Evolutionary conservation across 1,139 yeast species (phyloP).

Genomic region (Schizosaccharomyces versatilis): DNA sequence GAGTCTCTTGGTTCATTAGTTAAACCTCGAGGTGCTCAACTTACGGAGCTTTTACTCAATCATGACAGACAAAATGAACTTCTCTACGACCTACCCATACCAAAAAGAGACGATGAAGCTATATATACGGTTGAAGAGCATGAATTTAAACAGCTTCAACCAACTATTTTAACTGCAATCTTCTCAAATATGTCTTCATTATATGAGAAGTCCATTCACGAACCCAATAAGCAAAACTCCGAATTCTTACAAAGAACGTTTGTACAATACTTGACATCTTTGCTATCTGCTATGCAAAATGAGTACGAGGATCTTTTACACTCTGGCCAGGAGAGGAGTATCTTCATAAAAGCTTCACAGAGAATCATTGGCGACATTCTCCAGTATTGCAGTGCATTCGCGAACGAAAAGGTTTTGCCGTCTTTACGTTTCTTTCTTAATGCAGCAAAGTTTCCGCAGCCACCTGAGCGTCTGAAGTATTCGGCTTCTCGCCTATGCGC

Average conservation of each 20-base stretch:
- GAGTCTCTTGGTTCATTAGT: background rate
- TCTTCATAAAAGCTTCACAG: slow-evolving; percentile 3
- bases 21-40: background rate
- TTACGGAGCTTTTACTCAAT: background rate
- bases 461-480: slow-evolving; percentile 6
- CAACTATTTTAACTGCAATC: background rate
- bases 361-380: slow-evolving; percentile 5
- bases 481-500: slow-evolving; percentile 4
- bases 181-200: background rate
- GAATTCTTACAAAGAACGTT: background rate
- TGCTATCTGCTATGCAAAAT: background rate
- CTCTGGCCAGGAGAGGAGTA: background rate
- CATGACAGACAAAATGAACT: background rate
- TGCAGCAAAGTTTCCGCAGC: slow-evolving; percentile 7
- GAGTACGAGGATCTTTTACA: background rate
- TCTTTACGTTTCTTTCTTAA: slow-evolving; percentile 4
- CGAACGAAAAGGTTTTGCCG: slow-evolving; percentile 3
- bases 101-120: too few species aligned
- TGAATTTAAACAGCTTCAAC: background rate
- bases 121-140: background rate
- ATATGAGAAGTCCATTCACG: background rate
- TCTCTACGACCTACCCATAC: background rate
- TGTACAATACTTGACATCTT: background rate
- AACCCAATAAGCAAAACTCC: background rate
- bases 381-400: slow-evolving; percentile 7